Conservation (phyloP, 768 basidiomycete species). For the Termitomyces bulborhizus region DNA sequence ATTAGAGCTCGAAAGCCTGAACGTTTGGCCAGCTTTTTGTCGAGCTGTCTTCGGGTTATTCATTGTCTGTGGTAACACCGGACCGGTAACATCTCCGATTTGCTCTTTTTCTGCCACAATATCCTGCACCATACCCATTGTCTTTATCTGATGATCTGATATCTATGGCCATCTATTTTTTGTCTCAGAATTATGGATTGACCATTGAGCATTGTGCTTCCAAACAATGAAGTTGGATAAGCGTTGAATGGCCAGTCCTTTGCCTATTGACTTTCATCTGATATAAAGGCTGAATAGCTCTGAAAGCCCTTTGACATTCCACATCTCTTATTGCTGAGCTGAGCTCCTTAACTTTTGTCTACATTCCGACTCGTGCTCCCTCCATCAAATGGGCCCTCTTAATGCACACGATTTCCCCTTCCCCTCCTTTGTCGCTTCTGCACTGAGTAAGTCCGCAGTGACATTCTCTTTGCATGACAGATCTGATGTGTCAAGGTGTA, state of each 20-base stretch:
- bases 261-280: background rate
- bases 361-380: background rate
- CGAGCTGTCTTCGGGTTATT: no score
- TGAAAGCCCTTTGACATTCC: background rate
- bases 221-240: background rate
- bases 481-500: background rate
- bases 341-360: background rate
- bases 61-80: background rate
- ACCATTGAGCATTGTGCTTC: background rate
- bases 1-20: no score
- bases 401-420: constrained; percentile 10
- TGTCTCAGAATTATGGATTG: background rate
- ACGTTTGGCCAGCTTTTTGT: no score
- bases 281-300: background rate
- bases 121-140: background rate
- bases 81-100: background rate
- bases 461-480: background rate
- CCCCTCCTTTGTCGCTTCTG: constrained; percentile 8
- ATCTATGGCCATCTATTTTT: background rate
- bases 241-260: background rate
- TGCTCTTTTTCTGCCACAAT: background rate
- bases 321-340: background rate
- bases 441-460: constrained; percentile 2
- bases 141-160: background rate
- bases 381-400: background rate